Evolutionary conservation across 805 yeast species (phyloP).

Genomic region (Osmozyma mogii): DNA sequence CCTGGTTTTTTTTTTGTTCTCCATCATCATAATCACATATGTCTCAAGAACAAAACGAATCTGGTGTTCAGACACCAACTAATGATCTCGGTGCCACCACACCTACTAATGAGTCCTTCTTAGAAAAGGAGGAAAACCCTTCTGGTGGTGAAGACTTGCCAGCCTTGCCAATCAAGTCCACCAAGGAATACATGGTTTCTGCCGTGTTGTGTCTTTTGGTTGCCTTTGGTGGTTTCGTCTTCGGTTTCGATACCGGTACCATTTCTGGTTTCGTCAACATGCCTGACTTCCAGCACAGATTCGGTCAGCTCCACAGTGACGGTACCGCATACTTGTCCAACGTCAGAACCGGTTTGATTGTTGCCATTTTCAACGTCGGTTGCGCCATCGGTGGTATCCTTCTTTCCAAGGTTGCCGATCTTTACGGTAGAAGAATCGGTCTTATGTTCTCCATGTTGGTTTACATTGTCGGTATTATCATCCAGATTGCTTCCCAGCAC

Average conservation of each 20-base stretch:
- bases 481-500: background rate
- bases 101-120: conserved; percentile 17
- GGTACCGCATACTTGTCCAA: background rate
- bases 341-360: background rate
- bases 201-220: conserved; percentile 14
- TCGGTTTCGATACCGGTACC: conserved; percentile 1
- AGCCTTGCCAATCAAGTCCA: conserved; percentile 22
- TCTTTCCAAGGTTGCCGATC: background rate
- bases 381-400: conserved; percentile 1
- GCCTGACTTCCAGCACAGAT: background rate
- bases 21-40: too few relatives aligned
- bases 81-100: too few relatives aligned
- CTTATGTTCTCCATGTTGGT: background rate
- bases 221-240: conserved; percentile 1
- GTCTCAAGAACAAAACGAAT: too few relatives aligned
- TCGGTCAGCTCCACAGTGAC: background rate
- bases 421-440: background rate
- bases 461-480: background rate
- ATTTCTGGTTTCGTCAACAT: conserved; percentile 1
- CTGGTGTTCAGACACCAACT: too few relatives aligned
- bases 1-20: too few relatives aligned
- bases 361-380: background rate
- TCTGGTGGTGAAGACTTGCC: conserved; percentile 5
- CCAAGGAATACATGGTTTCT: conserved; percentile 30
- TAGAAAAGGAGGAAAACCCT: conserved; percentile 16